Evolutionary conservation across 306 rosid species (phyloP).

Genomic region (Arachis stenosperma): DNA sequence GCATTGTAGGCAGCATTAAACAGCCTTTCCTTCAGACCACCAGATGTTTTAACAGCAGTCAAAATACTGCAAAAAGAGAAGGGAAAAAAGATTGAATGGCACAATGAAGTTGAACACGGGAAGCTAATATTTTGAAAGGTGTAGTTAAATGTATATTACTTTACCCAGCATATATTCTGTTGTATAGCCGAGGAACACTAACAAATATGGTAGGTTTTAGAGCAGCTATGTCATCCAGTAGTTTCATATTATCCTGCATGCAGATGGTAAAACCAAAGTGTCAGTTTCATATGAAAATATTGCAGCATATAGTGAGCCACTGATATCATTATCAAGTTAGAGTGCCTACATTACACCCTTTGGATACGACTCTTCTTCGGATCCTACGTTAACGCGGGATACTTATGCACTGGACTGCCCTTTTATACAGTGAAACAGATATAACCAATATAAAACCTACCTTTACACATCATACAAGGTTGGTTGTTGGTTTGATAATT

Average conservation of each 20-base stretch:
- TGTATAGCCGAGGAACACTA: constrained; percentile 97
- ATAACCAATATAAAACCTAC: background rate
- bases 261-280: constrained; percentile 34
- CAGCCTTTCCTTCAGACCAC: constrained; percentile 80
- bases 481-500: constrained; percentile 22
- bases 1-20: constrained; percentile 96
- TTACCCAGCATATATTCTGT: constrained; percentile 97
- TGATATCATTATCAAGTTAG: too few species aligned
- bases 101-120: constrained; percentile 28
- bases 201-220: constrained; percentile 91
- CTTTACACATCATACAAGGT: constrained; percentile 5
- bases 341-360: too few species aligned
- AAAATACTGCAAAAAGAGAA: constrained; percentile 54
- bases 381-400: too few species aligned
- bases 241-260: constrained; percentile 90
- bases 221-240: constrained; percentile 88
- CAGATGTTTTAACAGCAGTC: constrained; percentile 91
- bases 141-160: constrained; percentile 25
- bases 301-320: background rate
- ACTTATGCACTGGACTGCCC: too few species aligned
- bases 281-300: constrained; percentile 37
- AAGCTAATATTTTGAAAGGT: constrained; percentile 26
- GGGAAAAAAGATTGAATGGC: constrained; percentile 37
- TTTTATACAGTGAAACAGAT: background rate
- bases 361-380: too few species aligned